A percentile compares a stretch with the other conserved stretches of the same genome.
These are phyloP conservation scores for Fusarium papillatum DNA, from an alignment of 2,329 filamentous ascomycete genomes.

Conservation along the genomic window DNA sequence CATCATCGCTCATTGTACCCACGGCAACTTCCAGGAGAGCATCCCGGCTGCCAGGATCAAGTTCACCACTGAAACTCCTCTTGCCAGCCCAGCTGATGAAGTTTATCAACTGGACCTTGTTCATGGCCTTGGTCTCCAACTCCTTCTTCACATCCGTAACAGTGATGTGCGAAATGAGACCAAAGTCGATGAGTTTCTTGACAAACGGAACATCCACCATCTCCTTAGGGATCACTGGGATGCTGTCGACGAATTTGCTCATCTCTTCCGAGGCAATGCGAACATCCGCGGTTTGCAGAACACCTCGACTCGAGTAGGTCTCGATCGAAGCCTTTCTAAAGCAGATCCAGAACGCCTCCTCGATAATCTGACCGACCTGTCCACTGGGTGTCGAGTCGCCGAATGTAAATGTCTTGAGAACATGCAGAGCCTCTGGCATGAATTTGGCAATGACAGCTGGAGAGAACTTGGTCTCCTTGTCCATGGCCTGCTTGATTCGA, in stretches of 20 bases:
- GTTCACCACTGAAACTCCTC: constrained; percentile 78
- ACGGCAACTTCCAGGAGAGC: constrained; percentile 85
- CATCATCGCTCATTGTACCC: constrained; percentile 74
- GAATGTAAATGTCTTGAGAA: constrained; percentile 89
- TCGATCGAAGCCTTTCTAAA: constrained; percentile 88
- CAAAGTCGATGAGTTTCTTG: constrained; percentile 84
- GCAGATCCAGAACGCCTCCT: constrained; percentile 96
- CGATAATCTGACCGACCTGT: constrained; percentile 87
- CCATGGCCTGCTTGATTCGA: constrained; percentile 65
- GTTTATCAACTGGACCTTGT: constrained; percentile 81
- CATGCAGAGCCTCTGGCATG: constrained; percentile 85
- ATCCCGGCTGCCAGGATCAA: constrained; percentile 77
- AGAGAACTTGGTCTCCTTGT: constrained; percentile 65
- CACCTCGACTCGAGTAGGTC: constrained; percentile 88
- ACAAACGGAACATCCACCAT: constrained; percentile 84
- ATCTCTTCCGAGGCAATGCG: constrained; percentile 79
- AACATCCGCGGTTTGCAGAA: constrained; percentile 87
- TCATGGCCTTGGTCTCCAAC: constrained; percentile 85
- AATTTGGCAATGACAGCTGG: constrained; percentile 75
- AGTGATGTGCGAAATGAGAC: constrained; percentile 89
- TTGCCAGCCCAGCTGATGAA: constrained; percentile 89
- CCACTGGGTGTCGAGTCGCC: constrained; percentile 90
- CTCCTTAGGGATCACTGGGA: constrained; percentile 86
- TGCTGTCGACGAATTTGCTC: constrained; percentile 84
- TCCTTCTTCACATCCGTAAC: constrained; percentile 88